A percentile compares a stretch with the other conserved stretches of the same genome.
phyloP scores from a whole-genome alignment of 345 rosid species.

The Triadica sebifera region DNA sequence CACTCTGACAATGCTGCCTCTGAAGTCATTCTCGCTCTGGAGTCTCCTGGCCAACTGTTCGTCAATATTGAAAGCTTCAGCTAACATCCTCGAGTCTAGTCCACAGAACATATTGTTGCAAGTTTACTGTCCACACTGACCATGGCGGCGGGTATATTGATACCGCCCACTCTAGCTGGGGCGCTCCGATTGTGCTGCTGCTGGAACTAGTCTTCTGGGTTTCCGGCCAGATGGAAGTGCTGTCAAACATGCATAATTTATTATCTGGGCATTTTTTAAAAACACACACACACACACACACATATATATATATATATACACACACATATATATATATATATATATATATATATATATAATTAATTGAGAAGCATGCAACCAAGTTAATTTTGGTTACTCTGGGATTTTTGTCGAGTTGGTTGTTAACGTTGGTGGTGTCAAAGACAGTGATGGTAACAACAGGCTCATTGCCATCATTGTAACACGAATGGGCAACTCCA shows the following conservation, averaged over 20 bases:
- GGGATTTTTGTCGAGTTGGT: slow-evolving; percentile 68
- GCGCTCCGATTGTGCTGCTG: not conserved
- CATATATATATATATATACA: too few relatives aligned
- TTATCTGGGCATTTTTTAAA: too few relatives aligned
- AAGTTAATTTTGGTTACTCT: slow-evolving; percentile 38
- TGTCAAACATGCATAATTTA: slow-evolving; percentile 11
- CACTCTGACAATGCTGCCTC: slow-evolving; percentile 64
- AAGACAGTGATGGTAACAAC: slow-evolving; percentile 40
- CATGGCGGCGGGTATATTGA: slow-evolving; percentile 20
- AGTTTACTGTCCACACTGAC: slow-evolving; percentile 18
- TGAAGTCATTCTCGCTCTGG: slow-evolving; percentile 39
- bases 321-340: too few relatives aligned
- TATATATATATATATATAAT: too few relatives aligned
- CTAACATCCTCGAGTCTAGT: slow-evolving; percentile 46
- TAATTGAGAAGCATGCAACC: too few relatives aligned
- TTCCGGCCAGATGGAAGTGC: slow-evolving; percentile 70
- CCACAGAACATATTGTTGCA: slow-evolving; percentile 58
- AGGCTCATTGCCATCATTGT: slow-evolving; percentile 51
- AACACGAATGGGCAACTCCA: slow-evolving; percentile 56
- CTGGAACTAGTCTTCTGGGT: slow-evolving; percentile 44
- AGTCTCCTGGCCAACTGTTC: slow-evolving; percentile 40
- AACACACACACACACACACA: too few relatives aligned
- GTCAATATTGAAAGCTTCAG: slow-evolving; percentile 59
- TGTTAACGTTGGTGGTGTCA: slow-evolving; percentile 37
- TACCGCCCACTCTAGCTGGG: not conserved